Conservation (phyloP, 495 filamentous ascomycete genomes). For the Aspergillus coremiiformis region DNA sequence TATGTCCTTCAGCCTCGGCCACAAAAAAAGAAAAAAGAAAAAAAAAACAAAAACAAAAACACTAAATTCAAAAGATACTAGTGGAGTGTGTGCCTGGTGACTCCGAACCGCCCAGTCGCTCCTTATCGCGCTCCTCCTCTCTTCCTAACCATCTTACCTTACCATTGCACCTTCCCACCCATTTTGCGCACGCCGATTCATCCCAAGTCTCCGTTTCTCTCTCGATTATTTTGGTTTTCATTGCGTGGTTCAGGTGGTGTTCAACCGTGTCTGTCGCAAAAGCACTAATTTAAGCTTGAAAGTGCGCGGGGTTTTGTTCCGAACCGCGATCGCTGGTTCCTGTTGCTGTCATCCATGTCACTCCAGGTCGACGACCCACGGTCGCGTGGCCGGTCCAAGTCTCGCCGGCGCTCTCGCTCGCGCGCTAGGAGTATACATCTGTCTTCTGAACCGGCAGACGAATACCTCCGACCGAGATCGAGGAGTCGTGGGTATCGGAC, state of each 20-base stretch:
- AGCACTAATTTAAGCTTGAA: not conserved
- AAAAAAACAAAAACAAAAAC: too few relatives aligned
- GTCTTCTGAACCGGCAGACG: conserved; percentile 17
- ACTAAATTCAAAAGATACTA: not conserved
- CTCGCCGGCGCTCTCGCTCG: conserved; percentile 44
- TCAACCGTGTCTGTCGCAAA: not conserved
- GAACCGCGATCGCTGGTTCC: conserved; percentile 3
- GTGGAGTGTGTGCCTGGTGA: not conserved
- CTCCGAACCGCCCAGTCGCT: too few relatives aligned
- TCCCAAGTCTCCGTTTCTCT: not conserved
- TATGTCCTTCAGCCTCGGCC: not conserved
- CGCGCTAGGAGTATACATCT: conserved; percentile 31
- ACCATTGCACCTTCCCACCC: not conserved
- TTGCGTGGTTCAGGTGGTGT: not conserved
- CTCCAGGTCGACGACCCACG: conserved; percentile 52
- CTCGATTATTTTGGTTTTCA: not conserved
- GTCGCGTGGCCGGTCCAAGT: conserved; percentile 55
- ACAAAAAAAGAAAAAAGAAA: too few relatives aligned
- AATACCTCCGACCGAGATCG: conserved; percentile 14
- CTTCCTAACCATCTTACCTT: not conserved
- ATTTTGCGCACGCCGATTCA: too few relatives aligned
- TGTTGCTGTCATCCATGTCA: conserved; percentile 26
- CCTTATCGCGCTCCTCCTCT: not conserved
- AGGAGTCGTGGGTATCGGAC: conserved; percentile 33
- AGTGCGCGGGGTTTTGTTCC: not conserved